A percentile compares a stretch with the other conserved stretches of the same genome.
phyloP scores from a whole-genome alignment of 192 early-diverging fungal genomes.

The Gryganskiella cystojenkinii region DNA sequence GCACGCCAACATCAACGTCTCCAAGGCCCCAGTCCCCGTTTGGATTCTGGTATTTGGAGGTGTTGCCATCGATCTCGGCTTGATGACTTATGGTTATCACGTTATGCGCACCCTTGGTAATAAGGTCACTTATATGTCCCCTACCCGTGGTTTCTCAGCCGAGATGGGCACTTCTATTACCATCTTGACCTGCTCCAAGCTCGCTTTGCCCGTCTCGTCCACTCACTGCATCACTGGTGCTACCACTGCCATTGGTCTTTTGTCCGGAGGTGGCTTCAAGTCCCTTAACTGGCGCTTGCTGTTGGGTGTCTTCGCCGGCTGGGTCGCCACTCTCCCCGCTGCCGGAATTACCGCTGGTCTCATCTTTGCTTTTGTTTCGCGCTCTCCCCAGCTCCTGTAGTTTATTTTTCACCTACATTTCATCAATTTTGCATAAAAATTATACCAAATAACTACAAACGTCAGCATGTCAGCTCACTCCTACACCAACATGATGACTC shows the following conservation, averaged over 20 bases:
- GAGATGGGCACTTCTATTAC: slow-evolving; percentile 84
- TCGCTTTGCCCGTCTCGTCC: slow-evolving; percentile 87
- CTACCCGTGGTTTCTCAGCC: slow-evolving; percentile 83
- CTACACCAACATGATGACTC: no score
- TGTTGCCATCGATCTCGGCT: slow-evolving; percentile 79
- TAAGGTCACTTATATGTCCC: slow-evolving; percentile 86
- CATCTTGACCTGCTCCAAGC: slow-evolving; percentile 83
- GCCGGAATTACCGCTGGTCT: slow-evolving; percentile 72
- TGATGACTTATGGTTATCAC: slow-evolving; percentile 76
- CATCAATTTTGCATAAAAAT: not conserved
- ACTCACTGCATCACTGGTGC: slow-evolving; percentile 90
- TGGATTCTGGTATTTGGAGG: slow-evolving; percentile 85
- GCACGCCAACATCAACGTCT: slow-evolving; percentile 47
- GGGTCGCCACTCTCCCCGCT: slow-evolving; percentile 81
- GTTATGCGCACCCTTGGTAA: slow-evolving; percentile 86
- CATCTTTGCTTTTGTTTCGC: slow-evolving; percentile 73
- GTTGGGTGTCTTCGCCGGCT: slow-evolving; percentile 69
- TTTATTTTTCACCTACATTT: not conserved
- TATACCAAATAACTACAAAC: no score
- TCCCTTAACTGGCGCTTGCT: slow-evolving; percentile 84
- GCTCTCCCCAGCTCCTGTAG: slow-evolving; percentile 51
- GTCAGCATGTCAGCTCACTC: no score
- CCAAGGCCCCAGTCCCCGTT: slow-evolving; percentile 66
- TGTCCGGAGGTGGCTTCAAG: slow-evolving; percentile 65
- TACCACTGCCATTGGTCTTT: slow-evolving; percentile 77